These are phyloP conservation scores for Neopestalotiopsis sp. DNA, from an alignment of 2,329 filamentous ascomycete genomes.

Conservation along the genomic window DNA sequence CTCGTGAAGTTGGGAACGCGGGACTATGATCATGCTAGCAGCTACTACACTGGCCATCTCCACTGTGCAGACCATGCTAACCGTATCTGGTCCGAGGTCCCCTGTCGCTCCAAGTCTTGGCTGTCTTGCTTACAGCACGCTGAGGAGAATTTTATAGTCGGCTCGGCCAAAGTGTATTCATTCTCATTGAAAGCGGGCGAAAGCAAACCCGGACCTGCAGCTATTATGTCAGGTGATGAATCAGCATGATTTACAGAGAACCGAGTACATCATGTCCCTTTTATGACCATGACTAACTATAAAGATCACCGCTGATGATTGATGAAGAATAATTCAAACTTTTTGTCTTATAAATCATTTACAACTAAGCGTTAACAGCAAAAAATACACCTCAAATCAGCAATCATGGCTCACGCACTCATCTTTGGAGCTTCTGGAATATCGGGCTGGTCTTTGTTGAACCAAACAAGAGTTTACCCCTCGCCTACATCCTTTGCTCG, in stretches of 20 bases:
- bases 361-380: too few species aligned
- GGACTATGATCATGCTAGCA: too few species aligned
- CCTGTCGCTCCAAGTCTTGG: too few species aligned
- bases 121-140: too few species aligned
- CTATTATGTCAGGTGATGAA: neutral
- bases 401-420: neutral
- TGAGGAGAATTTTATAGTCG: too few species aligned
- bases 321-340: neutral
- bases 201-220: neutral
- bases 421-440: slow-evolving; percentile 1
- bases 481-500: neutral
- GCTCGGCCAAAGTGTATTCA: too few species aligned
- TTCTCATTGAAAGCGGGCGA: neutral
- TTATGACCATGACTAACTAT: neutral
- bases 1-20: neutral
- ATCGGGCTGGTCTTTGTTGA: neutral
- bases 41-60: too few species aligned
- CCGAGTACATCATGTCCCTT: neutral
- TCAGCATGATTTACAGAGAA: neutral
- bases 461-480: neutral
- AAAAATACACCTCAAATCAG: neutral
- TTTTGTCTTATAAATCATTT: neutral
- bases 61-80: too few species aligned
- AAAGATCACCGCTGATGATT: neutral
- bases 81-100: too few species aligned